A percentile compares a stretch with the other conserved stretches of the same genome.
These are phyloP conservation scores for Scenedesmus sp. DNA, from an alignment of 163 green algal species.

Conservation along the genomic window DNA sequence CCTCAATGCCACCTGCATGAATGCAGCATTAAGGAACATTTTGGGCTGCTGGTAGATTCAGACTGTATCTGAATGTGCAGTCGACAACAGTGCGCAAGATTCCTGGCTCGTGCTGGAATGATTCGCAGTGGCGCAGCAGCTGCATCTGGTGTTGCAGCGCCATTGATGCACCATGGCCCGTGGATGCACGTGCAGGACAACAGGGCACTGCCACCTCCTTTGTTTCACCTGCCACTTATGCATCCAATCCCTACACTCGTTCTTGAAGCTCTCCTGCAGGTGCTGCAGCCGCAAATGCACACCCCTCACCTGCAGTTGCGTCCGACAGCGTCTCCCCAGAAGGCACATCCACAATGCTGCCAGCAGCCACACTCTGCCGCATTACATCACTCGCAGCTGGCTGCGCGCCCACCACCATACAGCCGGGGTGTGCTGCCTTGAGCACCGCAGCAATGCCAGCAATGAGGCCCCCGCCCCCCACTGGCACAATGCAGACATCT, in stretches of 20 bases:
- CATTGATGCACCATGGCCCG: too few relatives aligned
- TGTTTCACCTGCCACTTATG: too few relatives aligned
- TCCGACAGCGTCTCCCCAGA: slow-evolving; percentile 69
- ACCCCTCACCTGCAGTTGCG: slow-evolving; percentile 33
- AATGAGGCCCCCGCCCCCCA: slow-evolving; percentile 80
- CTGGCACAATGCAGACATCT: slow-evolving; percentile 72
- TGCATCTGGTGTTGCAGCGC: too few relatives aligned
- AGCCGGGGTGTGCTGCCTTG: slow-evolving; percentile 55
- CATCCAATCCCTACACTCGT: too few relatives aligned
- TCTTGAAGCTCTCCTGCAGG: too few relatives aligned
- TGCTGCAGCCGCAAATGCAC: too few relatives aligned
- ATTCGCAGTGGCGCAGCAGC: too few relatives aligned
- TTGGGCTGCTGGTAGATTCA: neutral
- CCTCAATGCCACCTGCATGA: slow-evolving; percentile 72
- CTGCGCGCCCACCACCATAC: slow-evolving; percentile 72
- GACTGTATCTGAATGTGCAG: neutral
- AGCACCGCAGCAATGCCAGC: slow-evolving; percentile 71
- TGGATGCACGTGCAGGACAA: too few relatives aligned
- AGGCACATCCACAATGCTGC: slow-evolving; percentile 54
- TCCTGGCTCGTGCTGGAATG: too few relatives aligned
- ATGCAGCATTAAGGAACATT: neutral
- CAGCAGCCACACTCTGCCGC: slow-evolving; percentile 62
- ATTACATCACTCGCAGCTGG: slow-evolving; percentile 71
- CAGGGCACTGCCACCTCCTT: too few relatives aligned
- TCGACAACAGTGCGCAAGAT: too few relatives aligned